Evolutionary conservation across 1,284 basidiomycete species (phyloP), one percentile per base, ranked within the genome.

Genomic region (Cystobasidium slooffiae): DNA sequence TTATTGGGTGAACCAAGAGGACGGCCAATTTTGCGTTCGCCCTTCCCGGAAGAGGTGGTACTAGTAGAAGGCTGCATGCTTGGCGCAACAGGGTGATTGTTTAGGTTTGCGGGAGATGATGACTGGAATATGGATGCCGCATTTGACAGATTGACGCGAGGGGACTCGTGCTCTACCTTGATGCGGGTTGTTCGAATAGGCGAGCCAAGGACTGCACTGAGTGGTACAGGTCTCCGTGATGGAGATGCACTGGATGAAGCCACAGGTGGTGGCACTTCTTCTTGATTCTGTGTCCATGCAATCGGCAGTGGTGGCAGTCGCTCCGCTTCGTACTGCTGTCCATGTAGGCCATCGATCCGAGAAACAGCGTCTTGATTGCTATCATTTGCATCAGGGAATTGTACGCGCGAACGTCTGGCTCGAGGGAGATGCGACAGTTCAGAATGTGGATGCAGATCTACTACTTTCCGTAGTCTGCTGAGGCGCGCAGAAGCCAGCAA

Each of bases 401-500:
- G 47, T 44, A n/a, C 20, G n/a, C 6, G 68, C 31, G 39, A 18
- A n/a, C 20, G 56, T n/a, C 37, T n/a, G 10, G 56, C 56, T 43
- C n/a, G 56, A 20, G 64, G 49, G 20, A 52, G 64, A 22, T 67
- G 66, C 52, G 52, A 59, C 14, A 44, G 14, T 22, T 37, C 53
- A 41, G 41, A 43, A 24, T 39, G 47, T 1, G 39, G 49, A 39
- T 66, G 64, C 10, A 52, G 12, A 47, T 52, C 24, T 41, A 66
- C 47, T 41, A 53, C 41, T 18, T 72, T 58, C 31, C 49, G 58
- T 16, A 72, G n/a, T 12, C 43, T 22, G 12, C 18, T 70, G 44
- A 61, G n/a, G 20, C 68, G 68, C 20, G 68, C 56, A 16, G 43
- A 82, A 3, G 83, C 83, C 9, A 82, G 79, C 49, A 84, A 78